phyloP scores from a whole-genome alignment of 495 filamentous ascomycete genomes.

The Penicillium atrosanguineum region DNA sequence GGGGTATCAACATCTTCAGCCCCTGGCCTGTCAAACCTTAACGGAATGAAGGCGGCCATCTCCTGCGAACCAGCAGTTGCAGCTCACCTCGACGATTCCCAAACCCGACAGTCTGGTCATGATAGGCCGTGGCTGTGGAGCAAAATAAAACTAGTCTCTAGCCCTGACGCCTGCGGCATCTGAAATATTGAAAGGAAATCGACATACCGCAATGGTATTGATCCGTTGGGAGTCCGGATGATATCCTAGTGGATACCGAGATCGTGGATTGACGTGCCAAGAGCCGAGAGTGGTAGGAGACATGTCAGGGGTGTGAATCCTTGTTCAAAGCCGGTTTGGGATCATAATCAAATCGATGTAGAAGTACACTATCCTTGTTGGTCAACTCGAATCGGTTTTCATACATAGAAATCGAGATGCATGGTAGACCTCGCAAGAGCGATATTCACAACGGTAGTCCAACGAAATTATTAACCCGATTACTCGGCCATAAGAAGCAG shows the following conservation, averaged over 20 bases:
- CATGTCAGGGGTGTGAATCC: neutral
- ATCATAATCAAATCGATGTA: neutral
- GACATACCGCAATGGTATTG: neutral
- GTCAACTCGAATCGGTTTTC: neutral
- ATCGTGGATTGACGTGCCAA: constrained; percentile 15
- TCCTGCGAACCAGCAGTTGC: constrained; percentile 15
- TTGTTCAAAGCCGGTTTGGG: neutral
- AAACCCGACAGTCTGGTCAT: constrained; percentile 7
- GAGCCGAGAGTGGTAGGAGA: constrained; percentile 6
- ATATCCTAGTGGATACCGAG: constrained; percentile 4
- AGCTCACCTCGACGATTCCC: neutral
- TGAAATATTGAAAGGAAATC: neutral
- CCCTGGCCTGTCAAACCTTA: constrained; percentile 8
- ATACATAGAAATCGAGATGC: neutral
- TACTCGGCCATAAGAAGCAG: neutral
- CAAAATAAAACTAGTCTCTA: neutral
- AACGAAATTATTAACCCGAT: neutral
- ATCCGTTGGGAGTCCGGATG: neutral
- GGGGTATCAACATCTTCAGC: constrained; percentile 3
- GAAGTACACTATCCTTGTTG: no score
- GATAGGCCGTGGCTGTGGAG: constrained; percentile 8
- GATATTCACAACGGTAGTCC: neutral
- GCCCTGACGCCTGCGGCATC: neutral
- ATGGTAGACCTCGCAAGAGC: neutral
- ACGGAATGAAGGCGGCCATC: neutral